Evolutionary conservation across 2,329 filamentous ascomycete species (phyloP).

Genomic region (Colletotrichum sp.): DNA sequence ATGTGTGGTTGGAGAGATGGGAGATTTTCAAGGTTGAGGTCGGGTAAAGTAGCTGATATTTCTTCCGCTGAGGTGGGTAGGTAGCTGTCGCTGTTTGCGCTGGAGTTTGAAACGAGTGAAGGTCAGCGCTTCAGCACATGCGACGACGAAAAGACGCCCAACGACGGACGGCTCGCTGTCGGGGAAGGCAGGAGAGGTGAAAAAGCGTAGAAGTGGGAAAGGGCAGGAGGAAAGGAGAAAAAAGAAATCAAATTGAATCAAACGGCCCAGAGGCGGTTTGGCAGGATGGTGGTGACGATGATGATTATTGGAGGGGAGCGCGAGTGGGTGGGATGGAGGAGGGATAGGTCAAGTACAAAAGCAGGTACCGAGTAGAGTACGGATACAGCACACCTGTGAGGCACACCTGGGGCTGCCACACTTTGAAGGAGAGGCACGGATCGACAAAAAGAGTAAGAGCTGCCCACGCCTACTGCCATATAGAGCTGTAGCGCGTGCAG

Average conservation of each 20-base stretch:
- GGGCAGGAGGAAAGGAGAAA: background rate
- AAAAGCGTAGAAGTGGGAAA: background rate
- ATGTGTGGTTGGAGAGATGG: background rate
- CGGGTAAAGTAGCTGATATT: background rate
- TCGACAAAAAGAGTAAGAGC: slow-evolving; percentile 12
- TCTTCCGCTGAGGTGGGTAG: background rate
- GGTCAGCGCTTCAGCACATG: background rate
- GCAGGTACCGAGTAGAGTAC: slow-evolving; percentile 10
- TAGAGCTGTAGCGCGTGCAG: slow-evolving; percentile 1
- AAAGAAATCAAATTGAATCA: background rate
- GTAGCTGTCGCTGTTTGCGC: background rate
- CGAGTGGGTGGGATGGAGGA: background rate
- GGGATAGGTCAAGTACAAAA: slow-evolving; percentile 1
- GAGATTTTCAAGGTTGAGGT: background rate
- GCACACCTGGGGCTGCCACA: slow-evolving; percentile 2
- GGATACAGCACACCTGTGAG: background rate
- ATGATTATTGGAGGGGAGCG: slow-evolving; percentile 1
- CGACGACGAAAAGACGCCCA: background rate
- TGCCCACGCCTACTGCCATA: background rate
- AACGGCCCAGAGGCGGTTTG: background rate
- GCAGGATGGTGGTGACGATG: slow-evolving; percentile 6
- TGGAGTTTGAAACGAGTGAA: background rate
- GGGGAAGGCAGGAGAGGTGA: background rate
- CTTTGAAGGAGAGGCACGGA: background rate
- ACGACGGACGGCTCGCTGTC: background rate